Evolutionary conservation across 352 stramenopile genomes (phyloP), one percentile per base, ranked within the genome.

Genomic region (Globisporangium polare): DNA sequence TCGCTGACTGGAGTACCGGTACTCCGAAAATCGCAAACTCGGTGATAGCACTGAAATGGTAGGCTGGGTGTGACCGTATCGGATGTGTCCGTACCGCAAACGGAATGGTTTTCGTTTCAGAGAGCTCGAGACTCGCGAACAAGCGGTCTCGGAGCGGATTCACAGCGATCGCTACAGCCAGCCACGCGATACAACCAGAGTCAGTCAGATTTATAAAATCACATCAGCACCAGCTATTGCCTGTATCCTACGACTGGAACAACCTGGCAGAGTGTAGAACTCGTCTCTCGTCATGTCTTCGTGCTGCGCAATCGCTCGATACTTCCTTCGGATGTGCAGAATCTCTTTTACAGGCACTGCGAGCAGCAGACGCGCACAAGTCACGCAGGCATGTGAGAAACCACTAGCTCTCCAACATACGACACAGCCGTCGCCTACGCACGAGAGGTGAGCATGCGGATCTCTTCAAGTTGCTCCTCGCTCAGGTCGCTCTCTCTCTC

Each of bases 401-500:
- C 18, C 10, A 45, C 15, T 37, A 2, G 51, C 18, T 8, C 0
- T 9, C n/a, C 12, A 13, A 29, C 12, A 20, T 18, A 8, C 15
- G 49, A 3, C 27, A 31, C 2, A 3, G 15, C n/a, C 1, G 7
- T 13, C 20, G n/a, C 22, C 17, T 13, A 68, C 72, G 20, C 60
- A 89, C 79, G 59, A 29, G 77, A 73, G 5, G 77, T 87, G 62
- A 82, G 69, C 79, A 89, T 87, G 54, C 66, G 69, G 45, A 84
- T 74, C 49, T 86, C 79, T 49, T 89, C 75, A 20, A 86, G 62
- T 64, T 79, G 69, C 43, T 89, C 80, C 12, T 86, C 75, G 47
- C 58, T 79, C 22, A 89, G 42, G 47, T 89, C 80, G 50, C 52
- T 35, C 41, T 69, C 66, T 33, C 65, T 51, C 57, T 57, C 26